Evolutionary conservation across 2,329 filamentous ascomycete species (phyloP).

Genomic region (Phaeosphaeria sp.): DNA sequence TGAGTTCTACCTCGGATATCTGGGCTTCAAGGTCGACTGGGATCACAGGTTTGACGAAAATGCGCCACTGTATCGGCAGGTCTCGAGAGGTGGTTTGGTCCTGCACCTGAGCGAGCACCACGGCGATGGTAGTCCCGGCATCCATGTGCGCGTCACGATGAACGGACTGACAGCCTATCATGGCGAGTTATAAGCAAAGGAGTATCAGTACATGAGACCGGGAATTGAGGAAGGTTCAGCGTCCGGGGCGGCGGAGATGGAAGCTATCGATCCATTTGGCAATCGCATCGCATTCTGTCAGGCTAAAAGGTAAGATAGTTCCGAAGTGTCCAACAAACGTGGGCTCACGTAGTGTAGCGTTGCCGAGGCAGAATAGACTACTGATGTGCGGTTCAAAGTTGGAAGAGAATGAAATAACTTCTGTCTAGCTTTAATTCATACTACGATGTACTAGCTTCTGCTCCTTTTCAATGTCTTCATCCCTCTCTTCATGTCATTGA

Average conservation of each 20-base stretch:
- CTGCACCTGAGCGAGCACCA: slow-evolving; percentile 12
- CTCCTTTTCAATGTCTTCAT: no score
- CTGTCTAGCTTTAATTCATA: no score
- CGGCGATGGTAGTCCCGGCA: slow-evolving; percentile 10
- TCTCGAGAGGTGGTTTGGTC: slow-evolving; percentile 7
- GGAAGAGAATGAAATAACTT: no score
- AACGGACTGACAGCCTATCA: slow-evolving; percentile 7
- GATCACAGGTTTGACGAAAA: slow-evolving; percentile 4
- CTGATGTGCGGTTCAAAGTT: no score
- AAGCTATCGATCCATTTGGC: slow-evolving; percentile 8
- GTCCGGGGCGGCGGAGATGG: slow-evolving; percentile 6
- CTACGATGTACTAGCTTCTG: no score
- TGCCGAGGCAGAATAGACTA: neutral
- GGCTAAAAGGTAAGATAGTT: neutral
- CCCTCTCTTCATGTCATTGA: no score
- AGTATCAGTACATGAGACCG: slow-evolving; percentile 10
- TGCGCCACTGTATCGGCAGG: slow-evolving; percentile 9
- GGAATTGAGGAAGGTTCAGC: slow-evolving; percentile 7
- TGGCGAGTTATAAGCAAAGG: slow-evolving; percentile 8
- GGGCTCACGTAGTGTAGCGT: neutral
- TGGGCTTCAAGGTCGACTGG: slow-evolving; percentile 10
- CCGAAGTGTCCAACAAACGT: neutral
- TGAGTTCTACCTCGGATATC: slow-evolving; percentile 11
- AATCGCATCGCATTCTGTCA: slow-evolving; percentile 7
- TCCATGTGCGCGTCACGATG: slow-evolving; percentile 11